These are phyloP conservation scores for Triticum urartu DNA, from an alignment of 176 grass and related monocot genomes.

Conservation along the genomic window DNA sequence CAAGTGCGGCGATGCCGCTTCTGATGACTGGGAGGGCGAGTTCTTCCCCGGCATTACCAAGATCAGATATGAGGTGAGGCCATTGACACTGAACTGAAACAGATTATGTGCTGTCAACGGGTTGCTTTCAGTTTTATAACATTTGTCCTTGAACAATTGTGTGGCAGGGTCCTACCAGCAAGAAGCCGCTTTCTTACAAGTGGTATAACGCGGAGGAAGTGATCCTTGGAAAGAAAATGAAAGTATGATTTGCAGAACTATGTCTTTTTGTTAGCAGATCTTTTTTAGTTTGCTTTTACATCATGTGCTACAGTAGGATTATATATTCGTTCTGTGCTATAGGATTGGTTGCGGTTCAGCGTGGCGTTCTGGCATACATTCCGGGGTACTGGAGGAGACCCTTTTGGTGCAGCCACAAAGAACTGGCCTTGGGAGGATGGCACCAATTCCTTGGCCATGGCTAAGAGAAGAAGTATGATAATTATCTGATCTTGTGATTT, in stretches of 20 bases:
- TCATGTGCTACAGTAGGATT: background rate
- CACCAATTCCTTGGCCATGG: slow-evolving; percentile 81
- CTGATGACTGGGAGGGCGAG: slow-evolving; percentile 69
- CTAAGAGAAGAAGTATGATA: slow-evolving; percentile 88
- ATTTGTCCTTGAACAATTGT: background rate
- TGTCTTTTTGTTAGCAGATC: background rate
- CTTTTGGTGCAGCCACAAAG: slow-evolving; percentile 85
- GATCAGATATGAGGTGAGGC: slow-evolving; percentile 85
- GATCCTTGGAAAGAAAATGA: slow-evolving; percentile 97
- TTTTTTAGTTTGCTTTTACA: background rate
- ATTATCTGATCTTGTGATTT: slow-evolving; percentile 10
- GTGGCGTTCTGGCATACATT: slow-evolving; percentile 92
- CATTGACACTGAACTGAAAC: background rate
- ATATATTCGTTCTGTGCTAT: background rate
- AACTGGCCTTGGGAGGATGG: slow-evolving; percentile 95
- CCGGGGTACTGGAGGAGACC: slow-evolving; percentile 76
- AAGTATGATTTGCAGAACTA: slow-evolving; percentile 34
- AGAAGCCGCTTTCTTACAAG: slow-evolving; percentile 85
- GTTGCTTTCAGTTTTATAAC: background rate
- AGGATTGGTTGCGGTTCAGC: slow-evolving; percentile 94
- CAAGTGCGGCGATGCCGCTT: slow-evolving; percentile 44
- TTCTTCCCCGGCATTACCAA: slow-evolving; percentile 78
- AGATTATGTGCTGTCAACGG: background rate
- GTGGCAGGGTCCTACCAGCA: slow-evolving; percentile 67
- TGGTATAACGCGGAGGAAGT: slow-evolving; percentile 93